phyloP scores from a whole-genome alignment of 495 filamentous ascomycete genomes.

The Emericellopsis terricola region DNA sequence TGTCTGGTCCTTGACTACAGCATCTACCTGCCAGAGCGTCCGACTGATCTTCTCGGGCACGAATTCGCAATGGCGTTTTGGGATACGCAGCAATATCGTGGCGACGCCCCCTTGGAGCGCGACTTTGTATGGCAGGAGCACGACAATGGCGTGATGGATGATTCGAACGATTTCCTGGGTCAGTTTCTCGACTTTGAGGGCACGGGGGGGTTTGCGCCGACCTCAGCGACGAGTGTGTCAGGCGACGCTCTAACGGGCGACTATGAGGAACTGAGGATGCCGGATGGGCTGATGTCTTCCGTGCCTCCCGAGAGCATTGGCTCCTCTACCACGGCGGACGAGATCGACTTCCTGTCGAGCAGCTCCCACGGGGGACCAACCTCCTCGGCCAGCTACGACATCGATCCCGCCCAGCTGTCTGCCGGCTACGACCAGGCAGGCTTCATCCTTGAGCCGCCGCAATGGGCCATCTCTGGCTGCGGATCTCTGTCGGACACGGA shows the following conservation, averaged over 20 bases:
- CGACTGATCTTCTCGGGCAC: too few relatives aligned
- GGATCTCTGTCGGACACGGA: slow-evolving; percentile 30
- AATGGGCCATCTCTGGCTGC: slow-evolving; percentile 6
- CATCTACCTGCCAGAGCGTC: not conserved
- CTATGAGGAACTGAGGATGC: not conserved
- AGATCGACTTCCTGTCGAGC: slow-evolving; percentile 1
- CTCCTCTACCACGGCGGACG: slow-evolving; percentile 1
- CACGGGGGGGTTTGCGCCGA: slow-evolving; percentile 4
- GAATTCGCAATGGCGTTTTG: slow-evolving; percentile 3
- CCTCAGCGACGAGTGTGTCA: slow-evolving; percentile 4
- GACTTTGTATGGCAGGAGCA: slow-evolving; percentile 12
- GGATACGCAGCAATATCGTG: not conserved
- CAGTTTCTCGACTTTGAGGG: slow-evolving; percentile 26
- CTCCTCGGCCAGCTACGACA: not conserved
- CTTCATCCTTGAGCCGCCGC: slow-evolving; percentile 1
- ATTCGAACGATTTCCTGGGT: slow-evolving; percentile 25
- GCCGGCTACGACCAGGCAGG: slow-evolving; percentile 2
- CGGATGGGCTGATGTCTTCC: not conserved
- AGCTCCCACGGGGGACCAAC: not conserved
- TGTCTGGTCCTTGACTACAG: not conserved
- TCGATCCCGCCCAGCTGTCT: not conserved
- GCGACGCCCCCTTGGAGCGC: slow-evolving; percentile 9
- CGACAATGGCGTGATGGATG: slow-evolving; percentile 15
- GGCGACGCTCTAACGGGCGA: slow-evolving; percentile 2
- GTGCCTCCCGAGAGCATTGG: not conserved